Conservation (phyloP, 352 stramenopile species). For the Phytopythium ostracodes region DNA sequence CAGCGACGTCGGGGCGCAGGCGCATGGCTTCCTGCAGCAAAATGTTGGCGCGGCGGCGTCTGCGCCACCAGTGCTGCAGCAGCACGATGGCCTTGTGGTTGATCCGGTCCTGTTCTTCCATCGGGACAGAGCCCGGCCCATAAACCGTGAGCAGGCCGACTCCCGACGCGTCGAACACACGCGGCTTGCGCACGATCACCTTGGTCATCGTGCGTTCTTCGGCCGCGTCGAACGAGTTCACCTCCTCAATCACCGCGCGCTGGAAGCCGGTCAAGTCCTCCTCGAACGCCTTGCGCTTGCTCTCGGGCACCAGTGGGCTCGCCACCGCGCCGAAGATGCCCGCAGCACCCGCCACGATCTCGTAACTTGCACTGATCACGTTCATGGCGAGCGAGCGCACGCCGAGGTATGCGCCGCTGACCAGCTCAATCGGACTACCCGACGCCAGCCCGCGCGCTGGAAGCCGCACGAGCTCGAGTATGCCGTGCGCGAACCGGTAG, state of each 20-base stretch:
- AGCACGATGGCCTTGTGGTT: slow-evolving; percentile 76
- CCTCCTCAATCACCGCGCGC: slow-evolving; percentile 83
- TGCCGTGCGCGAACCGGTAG: slow-evolving; percentile 77
- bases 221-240: slow-evolving; percentile 81
- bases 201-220: slow-evolving; percentile 88
- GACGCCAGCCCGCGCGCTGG: slow-evolving; percentile 75
- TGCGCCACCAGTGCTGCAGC: slow-evolving; percentile 83
- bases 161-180: slow-evolving; percentile 68
- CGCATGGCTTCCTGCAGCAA: slow-evolving; percentile 60
- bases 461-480: slow-evolving; percentile 78
- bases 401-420: slow-evolving; percentile 80
- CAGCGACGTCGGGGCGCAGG: slow-evolving; percentile 43
- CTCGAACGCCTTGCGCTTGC: slow-evolving; percentile 71
- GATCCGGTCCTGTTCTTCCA: slow-evolving; percentile 87
- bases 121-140: slow-evolving; percentile 77
- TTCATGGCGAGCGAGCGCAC: slow-evolving; percentile 87
- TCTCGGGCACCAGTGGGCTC: slow-evolving; percentile 65
- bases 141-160: slow-evolving; percentile 82
- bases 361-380: slow-evolving; percentile 85
- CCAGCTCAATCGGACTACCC: slow-evolving; percentile 76
- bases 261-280: slow-evolving; percentile 85
- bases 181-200: slow-evolving; percentile 78
- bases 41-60: slow-evolving; percentile 54
- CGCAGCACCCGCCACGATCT: slow-evolving; percentile 79
- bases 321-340: slow-evolving; percentile 74